These are phyloP conservation scores for Scleromitrula shiraiana DNA, from an alignment of 2,329 filamentous ascomycete species.

Conservation along the genomic window DNA sequence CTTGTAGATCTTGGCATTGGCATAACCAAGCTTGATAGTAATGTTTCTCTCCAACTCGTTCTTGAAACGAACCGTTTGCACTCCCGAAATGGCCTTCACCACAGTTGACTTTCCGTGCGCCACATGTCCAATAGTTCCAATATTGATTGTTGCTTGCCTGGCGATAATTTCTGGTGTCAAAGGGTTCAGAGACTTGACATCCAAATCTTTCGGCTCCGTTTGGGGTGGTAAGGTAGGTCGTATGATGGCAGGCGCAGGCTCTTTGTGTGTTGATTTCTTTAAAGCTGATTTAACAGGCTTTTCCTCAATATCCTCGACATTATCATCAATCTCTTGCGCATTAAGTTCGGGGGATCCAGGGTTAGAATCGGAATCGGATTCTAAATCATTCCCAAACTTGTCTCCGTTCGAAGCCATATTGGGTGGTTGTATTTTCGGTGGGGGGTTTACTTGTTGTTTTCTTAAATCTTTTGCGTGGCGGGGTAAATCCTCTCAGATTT, in stretches of 20 bases:
- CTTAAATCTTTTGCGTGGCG: slow-evolving; percentile 11
- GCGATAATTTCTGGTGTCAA: slow-evolving; percentile 95
- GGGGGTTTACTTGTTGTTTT: slow-evolving; percentile 5
- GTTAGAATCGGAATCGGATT: slow-evolving; percentile 54
- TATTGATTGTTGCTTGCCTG: slow-evolving; percentile 97
- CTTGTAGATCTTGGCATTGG: slow-evolving; percentile 99
- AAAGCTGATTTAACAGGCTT: slow-evolving; percentile 75
- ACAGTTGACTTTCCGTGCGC: slow-evolving; percentile 98
- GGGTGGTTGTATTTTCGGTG: slow-evolving; percentile 14
- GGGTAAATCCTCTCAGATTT: slow-evolving; percentile 5
- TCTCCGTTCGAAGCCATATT: slow-evolving; percentile 41
- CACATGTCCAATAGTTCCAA: slow-evolving; percentile 96
- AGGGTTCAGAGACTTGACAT: slow-evolving; percentile 71
- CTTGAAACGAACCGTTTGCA: slow-evolving; percentile 99
- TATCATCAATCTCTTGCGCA: slow-evolving; percentile 48
- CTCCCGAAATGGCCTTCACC: slow-evolving; percentile 97
- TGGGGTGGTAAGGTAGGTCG: slow-evolving; percentile 73
- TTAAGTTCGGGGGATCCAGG: slow-evolving; percentile 47
- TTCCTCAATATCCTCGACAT: slow-evolving; percentile 47
- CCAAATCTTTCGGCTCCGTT: slow-evolving; percentile 83
- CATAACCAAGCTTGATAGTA: slow-evolving; percentile 98
- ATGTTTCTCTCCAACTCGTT: slow-evolving; percentile 99
- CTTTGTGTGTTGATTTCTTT: slow-evolving; percentile 62
- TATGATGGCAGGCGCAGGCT: slow-evolving; percentile 48
- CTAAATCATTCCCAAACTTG: slow-evolving; percentile 63